Conservation (phyloP, 441 rosid genomes). For the Flueggea neowawraea region DNA sequence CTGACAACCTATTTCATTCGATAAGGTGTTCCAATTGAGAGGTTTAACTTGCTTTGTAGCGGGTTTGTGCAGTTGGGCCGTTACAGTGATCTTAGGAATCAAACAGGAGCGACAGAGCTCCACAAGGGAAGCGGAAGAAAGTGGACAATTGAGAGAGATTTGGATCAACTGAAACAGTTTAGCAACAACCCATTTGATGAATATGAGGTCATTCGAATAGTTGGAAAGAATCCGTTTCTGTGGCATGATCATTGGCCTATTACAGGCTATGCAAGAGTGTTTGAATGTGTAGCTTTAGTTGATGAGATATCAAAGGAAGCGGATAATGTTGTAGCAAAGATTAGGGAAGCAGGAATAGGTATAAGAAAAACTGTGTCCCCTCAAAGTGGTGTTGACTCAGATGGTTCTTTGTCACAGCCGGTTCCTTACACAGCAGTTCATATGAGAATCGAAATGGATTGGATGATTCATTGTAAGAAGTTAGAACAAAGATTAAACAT, state of each 20-base stretch:
- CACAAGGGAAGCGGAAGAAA: slow-evolving; percentile 95
- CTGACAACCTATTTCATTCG: slow-evolving; percentile 74
- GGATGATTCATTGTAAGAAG: slow-evolving; percentile 99
- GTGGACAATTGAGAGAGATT: slow-evolving; percentile 81
- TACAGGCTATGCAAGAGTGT: slow-evolving; percentile 74
- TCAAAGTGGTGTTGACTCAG: background rate
- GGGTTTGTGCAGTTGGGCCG: slow-evolving; percentile 72
- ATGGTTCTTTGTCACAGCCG: slow-evolving; percentile 8
- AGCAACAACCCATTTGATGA: slow-evolving; percentile 38
- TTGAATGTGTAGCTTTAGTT: slow-evolving; percentile 79
- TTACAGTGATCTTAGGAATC: slow-evolving; percentile 51
- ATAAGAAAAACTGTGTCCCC: slow-evolving; percentile 15
- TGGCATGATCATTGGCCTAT: slow-evolving; percentile 99
- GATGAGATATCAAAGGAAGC: slow-evolving; percentile 76
- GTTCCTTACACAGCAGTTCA: slow-evolving; percentile 79
- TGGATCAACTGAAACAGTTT: slow-evolving; percentile 59
- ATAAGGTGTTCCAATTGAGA: slow-evolving; percentile 71
- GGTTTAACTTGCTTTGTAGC: slow-evolving; percentile 63
- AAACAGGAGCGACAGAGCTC: slow-evolving; percentile 38
- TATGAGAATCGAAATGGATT: slow-evolving; percentile 96
- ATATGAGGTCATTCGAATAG: slow-evolving; percentile 62
- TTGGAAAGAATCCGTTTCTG: slow-evolving; percentile 83
- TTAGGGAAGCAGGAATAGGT: slow-evolving; percentile 55
- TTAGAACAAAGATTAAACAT: slow-evolving; percentile 63
- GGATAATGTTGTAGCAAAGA: slow-evolving; percentile 64